Evolutionary conservation across 495 filamentous ascomycete species (phyloP).

Genomic region (Neurospora sp.): DNA sequence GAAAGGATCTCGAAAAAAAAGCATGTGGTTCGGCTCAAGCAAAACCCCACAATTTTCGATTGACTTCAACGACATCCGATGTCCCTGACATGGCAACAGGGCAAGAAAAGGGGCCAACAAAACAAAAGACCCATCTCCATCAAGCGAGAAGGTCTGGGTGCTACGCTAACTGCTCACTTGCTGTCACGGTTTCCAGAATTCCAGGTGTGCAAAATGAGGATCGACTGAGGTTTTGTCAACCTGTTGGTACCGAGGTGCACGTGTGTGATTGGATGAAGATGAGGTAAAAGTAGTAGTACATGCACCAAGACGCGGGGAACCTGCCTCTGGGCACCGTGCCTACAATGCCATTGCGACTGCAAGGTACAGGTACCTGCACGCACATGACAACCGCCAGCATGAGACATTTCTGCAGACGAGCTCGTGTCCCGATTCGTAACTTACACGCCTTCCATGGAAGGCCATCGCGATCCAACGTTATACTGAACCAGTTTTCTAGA

Average conservation of each 20-base stretch:
- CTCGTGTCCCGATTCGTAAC: neutral
- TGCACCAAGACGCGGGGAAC: no score
- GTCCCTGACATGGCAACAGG: neutral
- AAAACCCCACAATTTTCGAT: neutral
- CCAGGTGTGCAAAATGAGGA: neutral
- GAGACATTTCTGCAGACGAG: neutral
- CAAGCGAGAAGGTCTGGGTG: neutral
- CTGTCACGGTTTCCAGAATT: neutral
- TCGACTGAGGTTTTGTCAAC: neutral
- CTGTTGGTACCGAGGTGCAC: neutral
- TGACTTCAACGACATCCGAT: neutral
- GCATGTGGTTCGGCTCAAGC: neutral
- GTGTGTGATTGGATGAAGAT: no score
- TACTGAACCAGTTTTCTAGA: neutral
- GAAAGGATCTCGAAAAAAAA: neutral
- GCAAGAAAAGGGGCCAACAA: neutral
- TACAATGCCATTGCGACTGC: neutral
- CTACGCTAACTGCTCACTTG: neutral
- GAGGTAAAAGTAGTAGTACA: no score
- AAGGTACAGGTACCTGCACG: neutral
- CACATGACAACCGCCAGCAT: neutral
- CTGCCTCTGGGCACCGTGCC: no score
- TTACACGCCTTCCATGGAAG: neutral
- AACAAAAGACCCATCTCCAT: neutral
- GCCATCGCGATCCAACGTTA: neutral